Evolutionary conservation across 768 basidiomycete genomes (phyloP).

Genomic region (Termitomyces sp.): DNA sequence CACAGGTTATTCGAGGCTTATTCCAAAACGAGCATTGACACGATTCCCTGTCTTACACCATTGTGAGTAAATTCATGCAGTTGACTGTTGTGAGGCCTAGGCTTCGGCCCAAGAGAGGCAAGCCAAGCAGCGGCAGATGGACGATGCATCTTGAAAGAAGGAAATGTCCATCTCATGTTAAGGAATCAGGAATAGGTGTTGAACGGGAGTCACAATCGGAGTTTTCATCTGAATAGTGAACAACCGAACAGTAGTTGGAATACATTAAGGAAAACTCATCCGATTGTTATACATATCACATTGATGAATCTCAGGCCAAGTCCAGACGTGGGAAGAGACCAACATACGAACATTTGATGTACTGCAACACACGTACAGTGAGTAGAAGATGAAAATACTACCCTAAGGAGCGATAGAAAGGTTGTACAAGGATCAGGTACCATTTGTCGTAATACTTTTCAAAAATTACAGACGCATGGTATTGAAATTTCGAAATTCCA

Average conservation of each 20-base stretch:
- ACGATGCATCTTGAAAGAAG: neutral
- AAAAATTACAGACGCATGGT: too few species aligned
- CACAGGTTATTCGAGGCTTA: too few species aligned
- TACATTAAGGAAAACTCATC: neutral
- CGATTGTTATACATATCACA: neutral
- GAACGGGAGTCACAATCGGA: neutral
- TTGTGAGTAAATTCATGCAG: too few species aligned
- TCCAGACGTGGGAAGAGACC: neutral
- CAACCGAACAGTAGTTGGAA: neutral
- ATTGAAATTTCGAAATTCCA: too few species aligned
- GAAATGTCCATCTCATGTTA: neutral
- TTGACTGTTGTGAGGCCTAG: neutral
- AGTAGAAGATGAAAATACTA: neutral
- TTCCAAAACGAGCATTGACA: too few species aligned
- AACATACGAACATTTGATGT: neutral
- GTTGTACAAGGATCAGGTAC: too few species aligned
- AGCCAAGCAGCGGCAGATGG: neutral
- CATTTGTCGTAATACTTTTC: too few species aligned
- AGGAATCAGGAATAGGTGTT: neutral
- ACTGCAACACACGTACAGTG: neutral
- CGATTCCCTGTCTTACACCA: too few species aligned
- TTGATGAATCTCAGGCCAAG: neutral
- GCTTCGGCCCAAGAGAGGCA: neutral
- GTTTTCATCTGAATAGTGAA: neutral
- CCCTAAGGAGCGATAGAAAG: too few species aligned